Evolutionary conservation across 2,329 filamentous ascomycete genomes (phyloP).

Genomic region (Dothideomycetidae sp.): DNA sequence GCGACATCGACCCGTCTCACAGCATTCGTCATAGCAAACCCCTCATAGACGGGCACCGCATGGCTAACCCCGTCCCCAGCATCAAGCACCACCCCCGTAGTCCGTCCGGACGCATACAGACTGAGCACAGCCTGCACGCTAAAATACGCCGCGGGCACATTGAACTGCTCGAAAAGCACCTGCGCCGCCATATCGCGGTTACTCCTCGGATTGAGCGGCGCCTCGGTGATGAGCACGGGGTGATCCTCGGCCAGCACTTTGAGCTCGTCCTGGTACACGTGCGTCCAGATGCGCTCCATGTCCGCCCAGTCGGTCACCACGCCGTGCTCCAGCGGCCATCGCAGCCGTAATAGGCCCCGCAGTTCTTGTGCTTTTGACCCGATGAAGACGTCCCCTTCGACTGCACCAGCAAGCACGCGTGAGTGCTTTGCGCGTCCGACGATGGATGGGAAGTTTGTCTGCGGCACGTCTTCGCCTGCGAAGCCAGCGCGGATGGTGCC

Average conservation of each 20-base stretch:
- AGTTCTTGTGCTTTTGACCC: slow-evolving; percentile 83
- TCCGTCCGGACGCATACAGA: slow-evolving; percentile 87
- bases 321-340: slow-evolving; percentile 89
- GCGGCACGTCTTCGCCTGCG: slow-evolving; percentile 86
- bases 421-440: slow-evolving; percentile 93
- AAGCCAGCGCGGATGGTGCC: slow-evolving; percentile 96
- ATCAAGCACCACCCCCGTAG: slow-evolving; percentile 90
- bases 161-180: slow-evolving; percentile 97
- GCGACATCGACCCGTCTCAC: slow-evolving; percentile 94
- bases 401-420: slow-evolving; percentile 83
- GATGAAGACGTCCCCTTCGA: slow-evolving; percentile 96
- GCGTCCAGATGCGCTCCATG: slow-evolving; percentile 99
- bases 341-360: slow-evolving; percentile 84
- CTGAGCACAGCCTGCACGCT: slow-evolving; percentile 95
- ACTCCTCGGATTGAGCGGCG: slow-evolving; percentile 83
- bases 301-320: slow-evolving; percentile 99
- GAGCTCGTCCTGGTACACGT: slow-evolving; percentile 88
- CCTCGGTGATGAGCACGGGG: slow-evolving; percentile 89
- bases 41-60: slow-evolving; percentile 93
- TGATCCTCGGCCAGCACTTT: slow-evolving; percentile 98
- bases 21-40: slow-evolving; percentile 90
- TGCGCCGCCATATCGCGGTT: slow-evolving; percentile 95
- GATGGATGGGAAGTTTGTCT: slow-evolving; percentile 95
- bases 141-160: slow-evolving; percentile 89
- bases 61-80: slow-evolving; percentile 94